Evolutionary conservation across 139 green algal genomes (phyloP), one percentile per base, ranked within the genome.

Genomic region (Chlamydomonas asymmetrica): DNA sequence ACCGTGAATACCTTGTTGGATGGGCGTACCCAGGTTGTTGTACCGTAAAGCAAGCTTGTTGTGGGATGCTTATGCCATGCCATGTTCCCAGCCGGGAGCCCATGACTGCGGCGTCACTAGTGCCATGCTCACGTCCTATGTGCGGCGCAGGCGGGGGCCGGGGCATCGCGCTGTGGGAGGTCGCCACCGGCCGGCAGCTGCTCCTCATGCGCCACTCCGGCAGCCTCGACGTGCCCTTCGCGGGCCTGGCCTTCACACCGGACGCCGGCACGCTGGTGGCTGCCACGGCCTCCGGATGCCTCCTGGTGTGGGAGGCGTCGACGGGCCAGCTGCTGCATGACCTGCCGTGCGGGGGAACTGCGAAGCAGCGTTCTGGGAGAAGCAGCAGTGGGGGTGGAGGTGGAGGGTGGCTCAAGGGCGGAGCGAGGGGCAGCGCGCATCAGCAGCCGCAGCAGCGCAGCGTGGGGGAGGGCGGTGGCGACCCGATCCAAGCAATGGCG

Each of bases 101-200:
- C 34, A 45, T 31, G 7, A 10, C 45, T n/a, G n/a, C n/a, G n/a
- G n/a, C n/a, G n/a, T n/a, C n/a, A n/a, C n/a, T n/a, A n/a, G n/a
- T n/a, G n/a, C n/a, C n/a, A n/a, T n/a, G n/a, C 45, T 52, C 16
- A 16, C 45, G 45, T 52, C 45, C 10, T 16, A 52, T 52, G 10
- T 25, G 10, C 10, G 10, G 10, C 27, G 4, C 71, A 69, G 59
- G 39, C 45, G 32, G n/a, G 13, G 20, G 32, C 7, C 59, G 59
- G 18, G 71, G 71, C 13, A 20, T 77, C 4, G 10, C 49, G 20
- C 43, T 77, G 41, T 77, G 71, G 71, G 71, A 77, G 25, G 59
- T 70, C 22, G 20, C 59, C 40, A 77, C 71, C 9, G 59, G 71
- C 31, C 71, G 41, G 1, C 34, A 62, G 43, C 71, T 77, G 16